A percentile compares a stretch with the other conserved stretches of the same genome.
phyloP scores from a whole-genome alignment of 78 protist genomes.

The Diacronema lutheri region DNA sequence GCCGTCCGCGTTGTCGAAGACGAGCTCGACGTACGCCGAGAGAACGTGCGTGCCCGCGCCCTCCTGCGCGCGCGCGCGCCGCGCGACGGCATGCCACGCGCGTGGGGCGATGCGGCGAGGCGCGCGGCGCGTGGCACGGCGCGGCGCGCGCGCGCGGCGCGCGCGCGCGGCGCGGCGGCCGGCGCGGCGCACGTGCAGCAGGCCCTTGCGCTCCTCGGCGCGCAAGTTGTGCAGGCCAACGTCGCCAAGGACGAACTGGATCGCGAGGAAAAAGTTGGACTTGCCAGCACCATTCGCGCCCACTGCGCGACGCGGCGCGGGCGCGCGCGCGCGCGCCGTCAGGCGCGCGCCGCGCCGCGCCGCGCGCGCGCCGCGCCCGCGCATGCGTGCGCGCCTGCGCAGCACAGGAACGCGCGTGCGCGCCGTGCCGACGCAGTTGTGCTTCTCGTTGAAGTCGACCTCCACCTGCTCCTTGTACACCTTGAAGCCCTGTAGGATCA shows the following conservation, averaged over 20 bases:
- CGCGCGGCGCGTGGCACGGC: too few species aligned
- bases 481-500: slow-evolving; percentile 61
- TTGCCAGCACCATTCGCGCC: slow-evolving; percentile 77
- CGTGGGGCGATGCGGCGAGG: not conserved
- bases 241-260: slow-evolving; percentile 84
- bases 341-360: too few species aligned
- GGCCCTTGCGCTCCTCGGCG: slow-evolving; percentile 55
- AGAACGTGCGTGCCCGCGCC: slow-evolving; percentile 64
- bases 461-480: slow-evolving; percentile 44
- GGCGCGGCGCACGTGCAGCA: slow-evolving; percentile 61
- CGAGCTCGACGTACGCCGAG: slow-evolving; percentile 89
- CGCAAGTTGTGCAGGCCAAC: slow-evolving; percentile 15
- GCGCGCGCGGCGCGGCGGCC: not conserved
- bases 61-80: slow-evolving; percentile 4
- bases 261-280: slow-evolving; percentile 67
- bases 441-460: slow-evolving; percentile 31
- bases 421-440: slow-evolving; percentile 71
- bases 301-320: not conserved
- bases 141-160: too few species aligned
- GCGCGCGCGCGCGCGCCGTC: not conserved
- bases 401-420: slow-evolving; percentile 51
- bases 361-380: too few species aligned
- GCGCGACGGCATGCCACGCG: not conserved
- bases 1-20: slow-evolving; percentile 90
- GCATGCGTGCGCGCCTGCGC: not conserved